These are phyloP conservation scores for Kwoniella newhampshirensis DNA, from an alignment of 768 basidiomycete genomes.

Conservation along the genomic window DNA sequence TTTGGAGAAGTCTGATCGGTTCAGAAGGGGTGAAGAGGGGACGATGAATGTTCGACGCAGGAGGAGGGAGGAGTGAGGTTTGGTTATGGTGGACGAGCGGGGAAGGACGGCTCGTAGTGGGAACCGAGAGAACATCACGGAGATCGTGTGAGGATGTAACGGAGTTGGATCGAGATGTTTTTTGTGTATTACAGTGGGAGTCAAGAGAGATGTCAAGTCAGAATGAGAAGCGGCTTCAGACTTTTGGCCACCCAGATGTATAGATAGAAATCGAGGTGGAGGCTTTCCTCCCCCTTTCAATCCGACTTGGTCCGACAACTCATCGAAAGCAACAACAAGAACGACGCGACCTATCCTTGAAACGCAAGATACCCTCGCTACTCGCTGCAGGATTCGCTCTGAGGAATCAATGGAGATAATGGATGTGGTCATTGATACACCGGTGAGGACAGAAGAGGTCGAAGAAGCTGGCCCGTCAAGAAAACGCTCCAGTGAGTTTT, in stretches of 20 bases:
- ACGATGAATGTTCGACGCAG: not conserved
- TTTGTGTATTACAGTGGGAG: not conserved
- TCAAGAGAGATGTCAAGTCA: not conserved
- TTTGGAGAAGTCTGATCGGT: constrained; percentile 23
- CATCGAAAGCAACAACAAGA: too few species aligned
- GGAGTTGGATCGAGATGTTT: not conserved
- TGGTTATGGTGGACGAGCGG: not conserved
- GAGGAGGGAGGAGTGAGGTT: too few species aligned
- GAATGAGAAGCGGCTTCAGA: not conserved
- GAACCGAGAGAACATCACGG: not conserved
- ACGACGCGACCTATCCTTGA: too few species aligned
- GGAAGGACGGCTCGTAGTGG: not conserved
- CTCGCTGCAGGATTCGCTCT: too few species aligned
- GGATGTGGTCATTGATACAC: too few species aligned
- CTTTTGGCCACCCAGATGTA: not conserved
- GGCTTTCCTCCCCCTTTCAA: too few species aligned
- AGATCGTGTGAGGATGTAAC: not conserved
- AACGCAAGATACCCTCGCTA: too few species aligned
- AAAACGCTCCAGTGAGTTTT: constrained; percentile 2
- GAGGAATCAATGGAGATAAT: too few species aligned
- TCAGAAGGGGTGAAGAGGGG: not conserved
- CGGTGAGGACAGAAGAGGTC: too few species aligned
- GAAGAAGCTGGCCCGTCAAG: constrained; percentile 6
- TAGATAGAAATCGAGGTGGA: too few species aligned
- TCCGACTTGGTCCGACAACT: too few species aligned